Conservation (phyloP, 768 basidiomycete species). For the Lentinula guzmanii region DNA sequence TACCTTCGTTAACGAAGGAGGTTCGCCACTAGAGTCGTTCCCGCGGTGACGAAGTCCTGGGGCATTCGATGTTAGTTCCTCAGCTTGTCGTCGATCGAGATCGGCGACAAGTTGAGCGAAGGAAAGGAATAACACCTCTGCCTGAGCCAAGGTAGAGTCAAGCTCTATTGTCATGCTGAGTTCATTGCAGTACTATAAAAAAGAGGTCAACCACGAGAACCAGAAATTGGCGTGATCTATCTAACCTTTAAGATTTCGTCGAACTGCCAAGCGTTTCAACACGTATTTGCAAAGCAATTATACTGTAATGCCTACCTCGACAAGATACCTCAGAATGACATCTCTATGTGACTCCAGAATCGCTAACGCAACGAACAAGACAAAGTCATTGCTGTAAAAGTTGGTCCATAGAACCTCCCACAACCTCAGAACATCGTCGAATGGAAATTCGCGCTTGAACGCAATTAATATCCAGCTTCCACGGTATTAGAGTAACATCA, state of each 20-base stretch:
- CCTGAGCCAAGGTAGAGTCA: slow-evolving; percentile 92
- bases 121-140: slow-evolving; percentile 93
- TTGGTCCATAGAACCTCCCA: slow-evolving; percentile 97
- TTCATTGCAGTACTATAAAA: slow-evolving; percentile 79
- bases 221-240: not conserved
- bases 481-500: not conserved
- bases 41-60: slow-evolving; percentile 27
- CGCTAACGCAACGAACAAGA: slow-evolving; percentile 92
- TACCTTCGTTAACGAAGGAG: slow-evolving; percentile 24
- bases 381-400: slow-evolving; percentile 81
- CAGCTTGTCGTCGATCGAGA: slow-evolving; percentile 74
- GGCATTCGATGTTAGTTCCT: slow-evolving; percentile 29
- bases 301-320: slow-evolving; percentile 59
- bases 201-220: slow-evolving; percentile 2
- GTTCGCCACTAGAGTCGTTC: not conserved
- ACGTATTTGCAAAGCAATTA: not conserved
- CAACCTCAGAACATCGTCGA: slow-evolving; percentile 80
- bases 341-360: slow-evolving; percentile 94
- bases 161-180: slow-evolving; percentile 96
- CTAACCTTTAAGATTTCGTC: slow-evolving; percentile 73
- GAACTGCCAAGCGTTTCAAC: slow-evolving; percentile 38
- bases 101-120: slow-evolving; percentile 87
- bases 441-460: slow-evolving; percentile 96
- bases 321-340: slow-evolving; percentile 90
- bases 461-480: slow-evolving; percentile 82